Percentiles rank a stretch among this genome's conserved stretches.
These are phyloP conservation scores for Chlorella vulgaris DNA, from an alignment of 139 green algal species.

Conservation along the genomic window DNA sequence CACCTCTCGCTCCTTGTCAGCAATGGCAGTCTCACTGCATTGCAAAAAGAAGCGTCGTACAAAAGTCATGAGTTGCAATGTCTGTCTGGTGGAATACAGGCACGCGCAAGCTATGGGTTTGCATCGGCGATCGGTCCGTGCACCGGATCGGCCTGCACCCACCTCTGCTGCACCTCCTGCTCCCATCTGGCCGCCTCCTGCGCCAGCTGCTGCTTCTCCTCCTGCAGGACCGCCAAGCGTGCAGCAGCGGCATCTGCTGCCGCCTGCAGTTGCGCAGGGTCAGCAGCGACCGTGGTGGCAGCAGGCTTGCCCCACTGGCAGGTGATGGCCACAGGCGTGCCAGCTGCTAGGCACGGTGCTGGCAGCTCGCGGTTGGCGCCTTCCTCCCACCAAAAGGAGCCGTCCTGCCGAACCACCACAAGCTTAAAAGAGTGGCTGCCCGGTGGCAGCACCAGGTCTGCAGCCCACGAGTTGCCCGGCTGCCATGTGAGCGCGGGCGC, in stretches of 20 bases:
- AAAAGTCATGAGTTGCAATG: too few species aligned
- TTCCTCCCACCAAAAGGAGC: neutral
- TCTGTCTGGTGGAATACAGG: too few species aligned
- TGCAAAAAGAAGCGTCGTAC: too few species aligned
- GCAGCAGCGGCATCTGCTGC: neutral
- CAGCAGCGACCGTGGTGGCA: neutral
- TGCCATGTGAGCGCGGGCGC: neutral
- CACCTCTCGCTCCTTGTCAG: neutral
- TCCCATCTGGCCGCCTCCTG: neutral
- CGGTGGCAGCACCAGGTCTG: neutral
- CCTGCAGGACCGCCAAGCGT: neutral
- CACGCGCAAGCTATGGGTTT: neutral
- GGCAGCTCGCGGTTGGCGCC: slow-evolving; percentile 5
- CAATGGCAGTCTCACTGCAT: neutral
- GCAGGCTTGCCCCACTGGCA: slow-evolving; percentile 3
- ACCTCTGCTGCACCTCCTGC: neutral
- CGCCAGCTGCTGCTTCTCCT: neutral
- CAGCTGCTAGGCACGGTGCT: slow-evolving; percentile 11
- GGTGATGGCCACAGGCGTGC: neutral
- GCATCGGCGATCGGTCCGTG: too few species aligned
- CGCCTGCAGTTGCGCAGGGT: neutral
- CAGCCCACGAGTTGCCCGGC: neutral
- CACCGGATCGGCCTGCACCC: neutral
- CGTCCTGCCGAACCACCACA: neutral
- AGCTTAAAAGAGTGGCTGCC: slow-evolving; percentile 14